Base-by-base conservation (phyloP, 2,329 filamentous ascomycete species). In the Epicoccum sorghinum region DNA sequence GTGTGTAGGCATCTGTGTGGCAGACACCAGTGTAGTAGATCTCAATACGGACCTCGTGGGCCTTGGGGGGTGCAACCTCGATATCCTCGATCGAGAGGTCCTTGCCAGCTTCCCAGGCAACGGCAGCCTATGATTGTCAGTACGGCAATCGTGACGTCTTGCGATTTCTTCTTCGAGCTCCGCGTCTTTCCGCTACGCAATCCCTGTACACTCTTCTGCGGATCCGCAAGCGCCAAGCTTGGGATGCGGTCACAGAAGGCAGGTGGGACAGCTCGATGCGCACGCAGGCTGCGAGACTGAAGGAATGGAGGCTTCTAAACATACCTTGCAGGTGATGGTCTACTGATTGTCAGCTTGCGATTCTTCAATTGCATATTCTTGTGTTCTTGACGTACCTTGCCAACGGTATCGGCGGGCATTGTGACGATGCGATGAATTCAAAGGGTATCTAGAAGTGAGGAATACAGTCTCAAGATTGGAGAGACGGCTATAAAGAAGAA, bases 1-100 rank as follows among this genome's bases (percentile, higher is more conserved):
- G 70, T 30, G 75, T 77, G 84, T 96, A 97, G 71, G 95, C 75
- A 68, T 77, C 75, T 74, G 93, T 99, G 82, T 99, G 95, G 83
- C 95, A 99, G 75, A 99, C 95, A 79, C 95, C 95, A 48, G 95
- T 99, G 83, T 97, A 96, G 83, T 93, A 89, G 75, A 98, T 91
- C 82, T 98, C 82, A 74, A 99, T 96, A 70, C 95, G 91, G 73
- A 99, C 95, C 81, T 99, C 95, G 79, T 96, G 86, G 58, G 93
- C 93, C 78, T 84, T 87, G 56, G 95, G 95, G 60, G 93, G 89
- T 47, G 83, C 86, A 63, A 99, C 95, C 80, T 98, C 93, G 69
- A 99, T 83, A 66, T 96, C 91, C 80, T 99, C 95, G 66, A 98
- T 84, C 69, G 83, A 86, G 62, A 99, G 85, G 65, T 91, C 88